Evolutionary conservation across 2,329 filamentous ascomycete species (phyloP).

Genomic region (Stemphylium beticola): DNA sequence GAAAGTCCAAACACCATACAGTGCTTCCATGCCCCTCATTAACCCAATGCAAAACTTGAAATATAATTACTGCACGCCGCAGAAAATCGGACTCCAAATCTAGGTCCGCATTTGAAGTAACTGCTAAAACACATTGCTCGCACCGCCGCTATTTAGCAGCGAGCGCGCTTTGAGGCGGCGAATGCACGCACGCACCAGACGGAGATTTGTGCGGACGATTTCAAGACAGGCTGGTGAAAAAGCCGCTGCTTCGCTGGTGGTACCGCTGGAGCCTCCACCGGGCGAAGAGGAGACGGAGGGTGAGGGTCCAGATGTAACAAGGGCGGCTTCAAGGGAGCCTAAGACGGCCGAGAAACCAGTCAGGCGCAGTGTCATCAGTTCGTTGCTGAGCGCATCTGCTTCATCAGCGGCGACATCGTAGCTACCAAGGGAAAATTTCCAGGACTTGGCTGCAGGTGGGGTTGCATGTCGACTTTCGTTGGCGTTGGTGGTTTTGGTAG

Average conservation of each 20-base stretch:
- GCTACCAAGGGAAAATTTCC: constrained; percentile 15
- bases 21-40: too few species aligned
- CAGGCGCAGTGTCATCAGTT: constrained; percentile 16
- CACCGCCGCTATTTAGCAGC: constrained; percentile 1
- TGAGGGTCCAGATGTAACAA: constrained; percentile 6
- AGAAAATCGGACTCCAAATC: not conserved
- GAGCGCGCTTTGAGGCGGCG: constrained; percentile 11
- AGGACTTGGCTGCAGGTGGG: not conserved
- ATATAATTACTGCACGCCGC: too few species aligned
- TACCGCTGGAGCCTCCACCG: not conserved
- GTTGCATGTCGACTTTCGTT: not conserved
- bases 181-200: constrained; percentile 14
- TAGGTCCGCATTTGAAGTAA: not conserved
- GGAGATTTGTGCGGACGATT: constrained; percentile 10
- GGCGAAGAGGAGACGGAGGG: constrained; percentile 3
- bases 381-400: constrained; percentile 17
- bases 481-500: not conserved
- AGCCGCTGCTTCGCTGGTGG: not conserved
- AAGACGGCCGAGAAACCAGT: constrained; percentile 14
- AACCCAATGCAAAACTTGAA: too few species aligned
- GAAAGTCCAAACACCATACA: too few species aligned
- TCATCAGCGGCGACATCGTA: constrained; percentile 16
- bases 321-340: constrained; percentile 13
- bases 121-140: not conserved
- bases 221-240: constrained; percentile 13